Evolutionary conservation across 306 rosid species (phyloP).

Genomic region (Vigna radiata): DNA sequence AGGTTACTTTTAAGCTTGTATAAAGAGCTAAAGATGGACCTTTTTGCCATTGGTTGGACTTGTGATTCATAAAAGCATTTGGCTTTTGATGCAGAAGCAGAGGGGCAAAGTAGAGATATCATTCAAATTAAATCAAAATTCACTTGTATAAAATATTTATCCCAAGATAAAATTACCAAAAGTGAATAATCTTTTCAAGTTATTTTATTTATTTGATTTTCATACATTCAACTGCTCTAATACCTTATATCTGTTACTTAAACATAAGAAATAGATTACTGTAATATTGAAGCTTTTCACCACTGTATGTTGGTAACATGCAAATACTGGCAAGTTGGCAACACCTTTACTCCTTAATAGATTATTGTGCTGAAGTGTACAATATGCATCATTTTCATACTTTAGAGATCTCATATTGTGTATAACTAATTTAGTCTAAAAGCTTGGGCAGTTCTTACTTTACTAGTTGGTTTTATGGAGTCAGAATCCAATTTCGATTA

Average conservation of each 20-base stretch:
- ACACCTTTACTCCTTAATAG: background rate
- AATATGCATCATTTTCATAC: background rate
- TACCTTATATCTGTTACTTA: background rate
- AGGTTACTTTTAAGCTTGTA: background rate
- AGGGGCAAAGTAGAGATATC: background rate
- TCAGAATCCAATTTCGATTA: background rate
- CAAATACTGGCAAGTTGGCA: slow-evolving; percentile 1
- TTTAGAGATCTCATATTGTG: too few relatives aligned
- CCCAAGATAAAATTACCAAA: background rate
- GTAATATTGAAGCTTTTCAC: background rate
- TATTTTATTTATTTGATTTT: slow-evolving; percentile 2
- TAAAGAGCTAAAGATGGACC: slow-evolving; percentile 7
- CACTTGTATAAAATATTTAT: background rate
- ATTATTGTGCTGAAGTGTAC: background rate
- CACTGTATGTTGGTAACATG: slow-evolving; percentile 3
- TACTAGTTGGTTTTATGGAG: background rate
- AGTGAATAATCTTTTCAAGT: slow-evolving; percentile 4
- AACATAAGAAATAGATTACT: slow-evolving; percentile 9
- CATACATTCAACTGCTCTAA: slow-evolving; percentile 7
- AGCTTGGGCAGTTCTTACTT: background rate
- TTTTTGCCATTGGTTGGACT: slow-evolving; percentile 11
- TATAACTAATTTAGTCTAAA: too few relatives aligned
- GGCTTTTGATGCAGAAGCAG: background rate
- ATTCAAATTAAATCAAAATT: background rate
- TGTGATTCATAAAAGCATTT: slow-evolving; percentile 1